Percentiles rank a stretch among this genome's conserved stretches.
Conservation (phyloP, 768 basidiomycete genomes). For the Mycena venus region DNA sequence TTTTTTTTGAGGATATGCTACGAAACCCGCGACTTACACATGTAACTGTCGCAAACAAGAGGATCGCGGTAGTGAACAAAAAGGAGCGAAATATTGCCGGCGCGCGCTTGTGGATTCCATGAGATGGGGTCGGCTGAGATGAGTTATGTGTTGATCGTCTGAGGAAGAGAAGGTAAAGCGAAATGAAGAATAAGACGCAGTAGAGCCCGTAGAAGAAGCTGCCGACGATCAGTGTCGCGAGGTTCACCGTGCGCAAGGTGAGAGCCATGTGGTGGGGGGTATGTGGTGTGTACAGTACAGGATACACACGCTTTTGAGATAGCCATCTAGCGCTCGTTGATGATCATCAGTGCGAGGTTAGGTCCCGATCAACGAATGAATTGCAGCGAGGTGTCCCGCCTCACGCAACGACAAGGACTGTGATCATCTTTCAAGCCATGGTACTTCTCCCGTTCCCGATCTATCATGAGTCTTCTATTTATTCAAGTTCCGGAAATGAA, state of each 20-base stretch:
- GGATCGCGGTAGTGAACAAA: background rate
- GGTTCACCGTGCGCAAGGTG: background rate
- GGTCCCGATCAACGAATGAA: background rate
- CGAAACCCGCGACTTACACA: background rate
- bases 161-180: slow-evolving; percentile 2
- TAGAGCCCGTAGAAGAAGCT: slow-evolving; percentile 13
- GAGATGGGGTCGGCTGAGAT: background rate
- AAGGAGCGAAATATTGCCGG: background rate
- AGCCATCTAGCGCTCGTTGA: background rate
- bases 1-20: background rate
- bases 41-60: background rate
- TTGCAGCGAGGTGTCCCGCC: background rate
- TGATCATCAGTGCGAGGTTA: background rate
- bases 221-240: background rate
- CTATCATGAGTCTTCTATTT: too few relatives aligned
- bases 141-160: background rate
- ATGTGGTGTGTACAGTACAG: background rate
- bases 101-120: background rate
- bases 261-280: background rate
- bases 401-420: too few relatives aligned
- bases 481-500: too few relatives aligned
- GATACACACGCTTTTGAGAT: background rate
- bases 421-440: too few relatives aligned
- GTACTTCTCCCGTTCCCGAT: too few relatives aligned
- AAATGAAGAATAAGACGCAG: background rate